These are phyloP conservation scores for Plectosphaerella plurivora DNA, from an alignment of 2,329 filamentous ascomycete genomes.

Conservation along the genomic window DNA sequence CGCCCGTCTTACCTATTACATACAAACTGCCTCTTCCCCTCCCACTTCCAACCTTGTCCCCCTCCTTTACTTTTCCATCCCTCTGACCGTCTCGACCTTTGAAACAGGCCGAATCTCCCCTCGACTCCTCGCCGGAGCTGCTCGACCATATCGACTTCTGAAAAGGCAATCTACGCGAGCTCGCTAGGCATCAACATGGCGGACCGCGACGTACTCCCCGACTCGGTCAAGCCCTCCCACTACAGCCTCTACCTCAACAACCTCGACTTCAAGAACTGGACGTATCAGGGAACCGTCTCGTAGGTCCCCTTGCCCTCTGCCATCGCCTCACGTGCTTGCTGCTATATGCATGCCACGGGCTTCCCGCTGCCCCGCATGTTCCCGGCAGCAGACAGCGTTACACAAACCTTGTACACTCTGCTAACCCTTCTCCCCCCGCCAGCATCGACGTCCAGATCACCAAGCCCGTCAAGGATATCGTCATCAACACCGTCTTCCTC, in stretches of 20 bases:
- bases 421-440: constrained; percentile 1
- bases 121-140: constrained; percentile 9
- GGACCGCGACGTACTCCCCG: constrained; percentile 59
- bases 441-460: constrained; percentile 73
- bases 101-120: neutral
- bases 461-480: constrained; percentile 69
- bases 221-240: constrained; percentile 72
- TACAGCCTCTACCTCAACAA: constrained; percentile 80
- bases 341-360: neutral
- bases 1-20: neutral
- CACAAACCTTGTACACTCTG: neutral
- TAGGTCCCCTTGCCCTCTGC: constrained; percentile 24
- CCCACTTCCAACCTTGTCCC: neutral
- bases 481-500: constrained; percentile 82
- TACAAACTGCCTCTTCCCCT: neutral
- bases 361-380: neutral
- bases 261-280: constrained; percentile 69
- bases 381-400: too few species aligned
- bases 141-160: constrained; percentile 18
- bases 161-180: constrained; percentile 16
- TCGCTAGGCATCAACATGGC: constrained; percentile 34
- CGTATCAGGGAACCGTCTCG: constrained; percentile 76
- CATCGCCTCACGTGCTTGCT: neutral
- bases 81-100: neutral
- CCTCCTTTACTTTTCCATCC: neutral